Evolutionary conservation across 106 monocot genomes (phyloP).

Genomic region (Xerophyta viscosa): DNA sequence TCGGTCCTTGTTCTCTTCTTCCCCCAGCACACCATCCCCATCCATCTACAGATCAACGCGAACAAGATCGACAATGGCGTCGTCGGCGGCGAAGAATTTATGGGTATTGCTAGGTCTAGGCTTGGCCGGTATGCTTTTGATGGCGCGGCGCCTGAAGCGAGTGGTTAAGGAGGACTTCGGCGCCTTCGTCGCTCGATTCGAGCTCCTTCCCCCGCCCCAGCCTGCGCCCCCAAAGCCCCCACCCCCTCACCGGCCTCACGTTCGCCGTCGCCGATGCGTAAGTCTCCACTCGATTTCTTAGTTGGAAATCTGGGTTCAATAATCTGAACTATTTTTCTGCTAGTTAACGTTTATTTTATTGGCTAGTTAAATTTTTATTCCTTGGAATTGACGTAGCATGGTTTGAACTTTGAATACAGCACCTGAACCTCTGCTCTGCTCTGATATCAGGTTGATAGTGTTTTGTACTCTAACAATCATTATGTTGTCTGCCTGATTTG

Average conservation of each 20-base stretch:
- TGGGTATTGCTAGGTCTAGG: conserved; percentile 84
- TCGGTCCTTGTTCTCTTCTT: too few species aligned
- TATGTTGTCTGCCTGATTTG: too few species aligned
- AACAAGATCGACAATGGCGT: too few species aligned
- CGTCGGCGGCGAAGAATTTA: conserved; percentile 38
- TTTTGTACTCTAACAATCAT: too few species aligned
- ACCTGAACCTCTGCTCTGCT: too few species aligned
- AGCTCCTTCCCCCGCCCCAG: conserved; percentile 90
- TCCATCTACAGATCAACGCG: too few species aligned
- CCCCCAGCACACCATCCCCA: too few species aligned
- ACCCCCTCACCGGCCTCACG: conserved; percentile 68
- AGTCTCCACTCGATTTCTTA: conserved; percentile 3
- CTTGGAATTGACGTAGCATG: too few species aligned
- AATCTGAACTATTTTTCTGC: not conserved
- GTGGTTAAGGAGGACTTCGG: conserved; percentile 65
- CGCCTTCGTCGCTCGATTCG: conserved; percentile 73
- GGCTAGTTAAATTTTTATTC: too few species aligned
- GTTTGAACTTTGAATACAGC: too few species aligned
- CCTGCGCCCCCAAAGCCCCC: conserved; percentile 84
- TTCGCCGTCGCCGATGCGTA: conserved; percentile 93
- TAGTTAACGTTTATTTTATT: too few species aligned
- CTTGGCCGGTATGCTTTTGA: conserved; percentile 65
- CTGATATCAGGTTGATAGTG: too few species aligned
- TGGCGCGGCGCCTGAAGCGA: conserved; percentile 47
- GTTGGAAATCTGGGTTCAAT: not conserved